Conservation (phyloP, 192 early-diverging fungal species). For the Endogone sp. region DNA sequence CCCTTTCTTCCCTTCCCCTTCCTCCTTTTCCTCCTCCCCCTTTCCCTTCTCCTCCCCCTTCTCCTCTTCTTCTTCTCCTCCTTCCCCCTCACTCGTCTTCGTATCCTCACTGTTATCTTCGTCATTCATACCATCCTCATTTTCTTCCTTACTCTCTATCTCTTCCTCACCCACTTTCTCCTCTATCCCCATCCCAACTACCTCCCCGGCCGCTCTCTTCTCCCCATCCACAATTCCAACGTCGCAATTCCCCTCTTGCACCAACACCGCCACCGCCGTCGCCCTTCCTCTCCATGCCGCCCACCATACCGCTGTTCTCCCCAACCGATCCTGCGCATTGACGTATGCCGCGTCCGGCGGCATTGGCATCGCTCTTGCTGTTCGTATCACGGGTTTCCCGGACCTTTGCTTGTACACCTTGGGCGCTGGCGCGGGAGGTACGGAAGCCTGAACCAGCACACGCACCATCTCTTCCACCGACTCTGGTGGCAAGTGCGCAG, state of each 20-base stretch:
- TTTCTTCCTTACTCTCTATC: neutral
- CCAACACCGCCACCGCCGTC: neutral
- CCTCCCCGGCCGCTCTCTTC: neutral
- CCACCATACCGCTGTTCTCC: neutral
- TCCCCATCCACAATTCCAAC: neutral
- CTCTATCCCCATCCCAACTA: neutral
- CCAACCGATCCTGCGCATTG: neutral
- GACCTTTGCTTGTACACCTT: neutral
- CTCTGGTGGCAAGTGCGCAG: neutral
- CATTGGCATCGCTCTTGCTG: neutral
- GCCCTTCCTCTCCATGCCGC: neutral
- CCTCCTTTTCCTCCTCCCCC: neutral
- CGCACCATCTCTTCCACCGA: neutral
- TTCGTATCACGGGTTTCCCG: neutral
- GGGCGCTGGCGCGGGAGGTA: neutral
- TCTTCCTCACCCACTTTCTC: neutral
- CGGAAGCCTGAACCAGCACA: neutral
- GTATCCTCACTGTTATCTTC: neutral
- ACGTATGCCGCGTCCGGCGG: conserved; percentile 1
- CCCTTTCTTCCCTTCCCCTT: neutral
- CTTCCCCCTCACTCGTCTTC: neutral
- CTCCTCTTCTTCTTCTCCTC: neutral
- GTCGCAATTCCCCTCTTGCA: neutral
- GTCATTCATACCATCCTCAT: neutral
- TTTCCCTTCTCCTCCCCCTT: neutral